A percentile compares a stretch with the other conserved stretches of the same genome.
phyloP scores from a whole-genome alignment of 306 rosid genomes.

The Rosa multiflora region DNA sequence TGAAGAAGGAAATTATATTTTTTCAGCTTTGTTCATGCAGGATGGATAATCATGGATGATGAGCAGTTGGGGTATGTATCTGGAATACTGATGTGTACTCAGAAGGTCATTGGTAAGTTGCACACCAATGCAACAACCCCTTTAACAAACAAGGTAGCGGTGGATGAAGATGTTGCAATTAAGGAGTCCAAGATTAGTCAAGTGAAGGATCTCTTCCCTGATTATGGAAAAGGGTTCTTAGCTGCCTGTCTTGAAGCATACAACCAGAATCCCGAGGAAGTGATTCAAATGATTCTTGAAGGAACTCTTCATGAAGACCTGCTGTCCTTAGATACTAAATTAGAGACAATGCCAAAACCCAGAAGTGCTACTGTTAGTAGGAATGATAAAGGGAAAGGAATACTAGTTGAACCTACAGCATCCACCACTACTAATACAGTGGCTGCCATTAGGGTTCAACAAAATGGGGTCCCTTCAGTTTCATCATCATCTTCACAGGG shows the following conservation, averaged over 20 bases:
- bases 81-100: constrained; percentile 46
- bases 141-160: constrained; percentile 33
- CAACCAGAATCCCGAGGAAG: constrained; percentile 97
- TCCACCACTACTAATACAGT: constrained; percentile 29
- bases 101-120: constrained; percentile 38
- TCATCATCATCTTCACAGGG: constrained; percentile 60
- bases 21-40: constrained; percentile 46
- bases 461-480: constrained; percentile 37
- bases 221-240: constrained; percentile 82
- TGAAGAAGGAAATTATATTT: constrained; percentile 13
- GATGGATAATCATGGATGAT: constrained; percentile 81
- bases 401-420: constrained; percentile 46
- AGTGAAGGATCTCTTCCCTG: constrained; percentile 90
- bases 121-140: constrained; percentile 29
- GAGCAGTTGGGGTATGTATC: constrained; percentile 72
- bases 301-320: constrained; percentile 87
- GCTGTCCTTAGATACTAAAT: constrained; percentile 61
- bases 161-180: constrained; percentile 71
- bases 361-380: constrained; percentile 34
- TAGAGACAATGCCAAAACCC: constrained; percentile 57
- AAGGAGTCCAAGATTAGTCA: constrained; percentile 89
- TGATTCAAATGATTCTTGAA: constrained; percentile 91
- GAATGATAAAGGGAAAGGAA: constrained; percentile 91
- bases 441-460: constrained; percentile 41
- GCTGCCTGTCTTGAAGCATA: constrained; percentile 88